Evolutionary conservation across 2,329 filamentous ascomycete species (phyloP).

Genomic region (Claviceps cyperi): DNA sequence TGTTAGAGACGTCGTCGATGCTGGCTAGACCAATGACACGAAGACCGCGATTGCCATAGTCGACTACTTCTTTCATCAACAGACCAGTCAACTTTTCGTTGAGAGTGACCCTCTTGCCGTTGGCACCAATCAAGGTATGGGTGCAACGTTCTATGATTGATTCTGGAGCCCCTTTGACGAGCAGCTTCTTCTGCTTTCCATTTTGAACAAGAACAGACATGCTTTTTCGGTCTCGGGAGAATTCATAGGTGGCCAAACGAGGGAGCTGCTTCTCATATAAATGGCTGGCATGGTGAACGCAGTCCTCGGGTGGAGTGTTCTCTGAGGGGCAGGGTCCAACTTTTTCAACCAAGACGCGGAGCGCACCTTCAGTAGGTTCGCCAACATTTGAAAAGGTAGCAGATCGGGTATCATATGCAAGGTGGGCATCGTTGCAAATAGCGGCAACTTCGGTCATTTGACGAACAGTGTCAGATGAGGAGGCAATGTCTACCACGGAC

Average conservation of each 20-base stretch:
- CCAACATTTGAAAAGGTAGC: conserved; percentile 70
- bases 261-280: conserved; percentile 67
- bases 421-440: conserved; percentile 77
- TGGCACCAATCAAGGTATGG: conserved; percentile 59
- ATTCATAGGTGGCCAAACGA: conserved; percentile 81
- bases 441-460: conserved; percentile 61
- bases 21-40: conserved; percentile 89
- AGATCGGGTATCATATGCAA: conserved; percentile 68
- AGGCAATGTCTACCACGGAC: conserved; percentile 50
- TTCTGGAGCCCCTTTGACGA: conserved; percentile 95
- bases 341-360: conserved; percentile 86
- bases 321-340: conserved; percentile 63
- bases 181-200: conserved; percentile 57
- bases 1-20: conserved; percentile 58
- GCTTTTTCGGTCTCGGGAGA: conserved; percentile 94
- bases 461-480: conserved; percentile 59
- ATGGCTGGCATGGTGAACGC: conserved; percentile 68
- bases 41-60: conserved; percentile 83
- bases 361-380: conserved; percentile 87
- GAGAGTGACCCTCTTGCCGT: conserved; percentile 64
- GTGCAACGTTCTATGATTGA: conserved; percentile 87
- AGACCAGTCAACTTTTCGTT: conserved; percentile 53
- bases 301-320: conserved; percentile 40
- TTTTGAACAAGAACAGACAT: conserved; percentile 88
- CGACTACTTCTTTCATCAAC: conserved; percentile 65